Percentiles rank a stretch among this genome's conserved stretches.
These are phyloP conservation scores for Nematocida ironsii DNA, from an alignment of 371 early-diverging fungal genomes.

Conservation along the genomic window DNA sequence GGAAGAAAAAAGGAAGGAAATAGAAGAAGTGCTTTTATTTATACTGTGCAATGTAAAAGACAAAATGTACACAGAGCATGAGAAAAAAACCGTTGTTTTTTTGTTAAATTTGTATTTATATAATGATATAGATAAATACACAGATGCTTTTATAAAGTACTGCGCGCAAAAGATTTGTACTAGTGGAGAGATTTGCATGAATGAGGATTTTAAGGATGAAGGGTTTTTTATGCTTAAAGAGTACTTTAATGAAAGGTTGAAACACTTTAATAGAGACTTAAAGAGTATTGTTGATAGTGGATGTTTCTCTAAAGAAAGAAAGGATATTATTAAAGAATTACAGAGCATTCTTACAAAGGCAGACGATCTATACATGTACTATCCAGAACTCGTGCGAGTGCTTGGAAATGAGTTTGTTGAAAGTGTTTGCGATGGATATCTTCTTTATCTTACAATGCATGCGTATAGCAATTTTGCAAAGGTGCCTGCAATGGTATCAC, in stretches of 20 bases:
- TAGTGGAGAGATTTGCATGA: background rate
- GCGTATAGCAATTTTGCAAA: background rate
- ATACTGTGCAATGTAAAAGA: background rate
- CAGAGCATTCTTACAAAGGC: background rate
- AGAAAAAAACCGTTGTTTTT: slow-evolving; percentile 24
- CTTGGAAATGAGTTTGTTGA: background rate
- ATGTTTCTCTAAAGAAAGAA: background rate
- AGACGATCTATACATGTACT: background rate
- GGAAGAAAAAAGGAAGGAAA: slow-evolving; percentile 5
- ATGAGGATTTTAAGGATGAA: background rate
- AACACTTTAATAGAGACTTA: background rate
- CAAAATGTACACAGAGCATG: slow-evolving; percentile 5
- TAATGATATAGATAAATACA: slow-evolving; percentile 31
- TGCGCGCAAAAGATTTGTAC: background rate
- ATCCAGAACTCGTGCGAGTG: background rate
- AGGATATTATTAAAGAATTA: background rate
- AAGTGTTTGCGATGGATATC: background rate
- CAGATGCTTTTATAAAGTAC: background rate
- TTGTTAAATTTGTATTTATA: slow-evolving; percentile 14
- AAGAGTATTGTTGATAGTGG: slow-evolving; percentile 1
- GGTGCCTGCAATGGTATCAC: background rate
- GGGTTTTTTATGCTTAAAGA: background rate
- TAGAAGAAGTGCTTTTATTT: background rate
- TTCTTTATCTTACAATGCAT: background rate
- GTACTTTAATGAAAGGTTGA: background rate